phyloP scores from a whole-genome alignment of 331 rosid genomes.

The Acacia concinna region DNA sequence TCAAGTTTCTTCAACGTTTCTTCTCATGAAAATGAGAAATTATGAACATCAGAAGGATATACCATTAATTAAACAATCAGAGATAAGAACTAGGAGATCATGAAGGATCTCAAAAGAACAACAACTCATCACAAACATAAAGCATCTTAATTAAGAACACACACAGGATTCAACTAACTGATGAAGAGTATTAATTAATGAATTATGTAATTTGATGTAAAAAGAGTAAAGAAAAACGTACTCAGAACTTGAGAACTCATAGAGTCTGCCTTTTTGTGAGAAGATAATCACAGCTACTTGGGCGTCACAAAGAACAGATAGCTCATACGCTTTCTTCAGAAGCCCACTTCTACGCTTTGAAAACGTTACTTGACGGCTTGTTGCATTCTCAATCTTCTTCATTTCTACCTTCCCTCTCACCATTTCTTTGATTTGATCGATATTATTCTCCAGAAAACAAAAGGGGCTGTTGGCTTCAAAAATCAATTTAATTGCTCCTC shows the following conservation, averaged over 20 bases:
- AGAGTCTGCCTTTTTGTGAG: slow-evolving; percentile 38
- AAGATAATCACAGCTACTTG: slow-evolving; percentile 35
- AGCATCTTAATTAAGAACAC: not conserved
- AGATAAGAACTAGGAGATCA: no score
- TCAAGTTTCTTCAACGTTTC: not conserved
- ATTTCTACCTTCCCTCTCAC: slow-evolving; percentile 38
- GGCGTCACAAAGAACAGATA: slow-evolving; percentile 40
- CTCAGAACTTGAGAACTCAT: slow-evolving; percentile 39
- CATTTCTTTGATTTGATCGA: slow-evolving; percentile 19
- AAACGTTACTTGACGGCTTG: slow-evolving; percentile 36
- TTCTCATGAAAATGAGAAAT: not conserved
- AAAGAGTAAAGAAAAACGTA: slow-evolving; percentile 13
- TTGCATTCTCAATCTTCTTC: slow-evolving; percentile 32
- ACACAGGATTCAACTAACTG: not conserved
- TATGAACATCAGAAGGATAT: not conserved
- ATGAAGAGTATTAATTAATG: not conserved
- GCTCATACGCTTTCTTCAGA: slow-evolving; percentile 40
- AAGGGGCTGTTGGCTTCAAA: not conserved
- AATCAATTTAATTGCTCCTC: not conserved
- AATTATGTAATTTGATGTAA: not conserved
- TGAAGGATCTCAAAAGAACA: not conserved
- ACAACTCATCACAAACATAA: not conserved
- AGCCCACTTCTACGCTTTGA: slow-evolving; percentile 37
- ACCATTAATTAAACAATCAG: not conserved
- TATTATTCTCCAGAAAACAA: not conserved